Percentiles rank a stretch among this genome's conserved stretches.
Evolutionary conservation across 148 eudicot species (phyloP).

Genomic region (Cornus kousa): DNA sequence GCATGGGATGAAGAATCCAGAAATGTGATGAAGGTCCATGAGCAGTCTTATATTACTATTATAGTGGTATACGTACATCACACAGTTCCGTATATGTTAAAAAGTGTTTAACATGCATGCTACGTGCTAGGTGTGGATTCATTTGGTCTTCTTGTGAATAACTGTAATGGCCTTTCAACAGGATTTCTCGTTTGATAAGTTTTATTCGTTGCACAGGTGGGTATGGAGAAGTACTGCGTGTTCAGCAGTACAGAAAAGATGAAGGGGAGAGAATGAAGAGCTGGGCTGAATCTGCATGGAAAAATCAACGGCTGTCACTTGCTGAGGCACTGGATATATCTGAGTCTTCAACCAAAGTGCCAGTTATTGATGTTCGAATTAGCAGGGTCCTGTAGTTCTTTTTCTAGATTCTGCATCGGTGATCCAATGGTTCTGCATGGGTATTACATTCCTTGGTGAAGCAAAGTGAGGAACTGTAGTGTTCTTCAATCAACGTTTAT

Average conservation of each 20-base stretch:
- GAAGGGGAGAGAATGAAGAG: constrained; percentile 78
- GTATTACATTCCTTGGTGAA: background rate
- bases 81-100: too few species aligned
- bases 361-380: constrained; percentile 74
- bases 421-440: background rate
- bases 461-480: background rate
- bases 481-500: background rate
- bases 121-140: background rate
- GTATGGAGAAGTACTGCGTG: constrained; percentile 69
- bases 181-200: background rate
- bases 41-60: background rate
- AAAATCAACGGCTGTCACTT: constrained; percentile 70
- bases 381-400: constrained; percentile 55
- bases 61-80: too few species aligned
- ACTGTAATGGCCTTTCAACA: background rate
- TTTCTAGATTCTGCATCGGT: background rate
- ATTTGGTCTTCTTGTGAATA: background rate
- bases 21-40: background rate
- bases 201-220: constrained; percentile 54
- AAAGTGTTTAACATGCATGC: too few species aligned
- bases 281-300: constrained; percentile 87
- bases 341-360: constrained; percentile 58
- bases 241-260: constrained; percentile 74
- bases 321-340: constrained; percentile 73
- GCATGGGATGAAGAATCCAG: background rate